Evolutionary conservation across 306 rosid species (phyloP).

Genomic region (Hippophae gyantsensis): DNA sequence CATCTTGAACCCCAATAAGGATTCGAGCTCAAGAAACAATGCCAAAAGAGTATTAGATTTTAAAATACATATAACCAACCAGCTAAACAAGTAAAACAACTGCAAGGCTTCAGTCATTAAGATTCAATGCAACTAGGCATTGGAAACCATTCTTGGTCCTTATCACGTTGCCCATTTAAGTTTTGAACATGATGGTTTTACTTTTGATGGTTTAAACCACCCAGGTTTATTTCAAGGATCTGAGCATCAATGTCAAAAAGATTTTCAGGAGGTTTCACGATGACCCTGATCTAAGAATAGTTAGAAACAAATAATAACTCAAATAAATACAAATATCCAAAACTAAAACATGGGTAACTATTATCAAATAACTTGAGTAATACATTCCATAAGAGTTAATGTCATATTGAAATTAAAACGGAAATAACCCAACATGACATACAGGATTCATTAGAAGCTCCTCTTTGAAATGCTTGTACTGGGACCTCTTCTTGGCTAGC

Average conservation of each 20-base stretch:
- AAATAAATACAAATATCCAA: background rate
- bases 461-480: constrained; percentile 83
- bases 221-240: background rate
- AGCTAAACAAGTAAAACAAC: too few relatives aligned
- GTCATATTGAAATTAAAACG: background rate
- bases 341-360: background rate
- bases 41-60: too few relatives aligned
- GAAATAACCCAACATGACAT: constrained; percentile 30
- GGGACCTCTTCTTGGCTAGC: constrained; percentile 81
- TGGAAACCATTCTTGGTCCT: too few relatives aligned
- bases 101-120: too few relatives aligned
- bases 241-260: background rate
- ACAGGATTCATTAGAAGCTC: constrained; percentile 97
- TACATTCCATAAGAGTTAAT: background rate
- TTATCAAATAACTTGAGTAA: background rate
- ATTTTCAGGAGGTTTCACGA: background rate
- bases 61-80: too few relatives aligned
- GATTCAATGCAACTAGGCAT: too few relatives aligned
- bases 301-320: background rate
- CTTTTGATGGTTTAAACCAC: background rate
- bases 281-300: background rate
- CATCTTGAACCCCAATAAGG: too few relatives aligned
- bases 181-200: background rate
- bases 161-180: too few relatives aligned
- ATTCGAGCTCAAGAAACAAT: too few relatives aligned